Conservation (phyloP, 2,329 filamentous ascomycete species). For the Phyllosticta paracitricarpa region DNA sequence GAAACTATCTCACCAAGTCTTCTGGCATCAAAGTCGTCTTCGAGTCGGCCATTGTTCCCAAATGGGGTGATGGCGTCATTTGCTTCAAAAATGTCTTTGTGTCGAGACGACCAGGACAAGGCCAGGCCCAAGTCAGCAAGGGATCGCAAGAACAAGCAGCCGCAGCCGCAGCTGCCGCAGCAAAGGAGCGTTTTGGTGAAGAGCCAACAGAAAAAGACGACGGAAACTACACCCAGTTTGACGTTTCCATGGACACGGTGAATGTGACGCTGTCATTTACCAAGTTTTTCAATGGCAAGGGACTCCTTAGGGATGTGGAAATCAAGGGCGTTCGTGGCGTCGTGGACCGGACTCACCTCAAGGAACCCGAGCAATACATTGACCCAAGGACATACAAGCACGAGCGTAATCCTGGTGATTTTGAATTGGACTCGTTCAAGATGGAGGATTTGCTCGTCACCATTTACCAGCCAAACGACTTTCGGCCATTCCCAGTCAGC, state of each 20-base stretch:
- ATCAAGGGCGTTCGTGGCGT: conserved; percentile 89
- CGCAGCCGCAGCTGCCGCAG: conserved; percentile 69
- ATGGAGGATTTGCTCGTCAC: conserved; percentile 89
- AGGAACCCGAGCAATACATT: conserved; percentile 56
- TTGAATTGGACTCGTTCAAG: conserved; percentile 94
- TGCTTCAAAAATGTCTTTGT: conserved; percentile 96
- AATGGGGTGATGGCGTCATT: conserved; percentile 91
- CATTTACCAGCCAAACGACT: conserved; percentile 78
- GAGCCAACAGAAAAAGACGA: conserved; percentile 59
- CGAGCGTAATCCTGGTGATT: conserved; percentile 82
- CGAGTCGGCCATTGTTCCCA: conserved; percentile 93
- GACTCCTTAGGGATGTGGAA: conserved; percentile 81
- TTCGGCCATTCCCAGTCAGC: conserved; percentile 90
- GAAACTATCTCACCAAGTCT: conserved; percentile 89
- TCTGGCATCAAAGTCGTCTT: conserved; percentile 92
- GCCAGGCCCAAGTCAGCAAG: conserved; percentile 76
- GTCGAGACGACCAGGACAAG: conserved; percentile 77
- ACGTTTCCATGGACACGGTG: conserved; percentile 86
- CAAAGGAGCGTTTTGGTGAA: conserved; percentile 33
- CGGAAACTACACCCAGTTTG: conserved; percentile 95
- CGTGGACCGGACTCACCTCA: conserved; percentile 76
- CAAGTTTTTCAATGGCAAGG: conserved; percentile 99
- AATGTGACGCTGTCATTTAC: conserved; percentile 94
- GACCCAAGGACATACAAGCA: conserved; percentile 85
- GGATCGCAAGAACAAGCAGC: conserved; percentile 79